Evolutionary conservation across 345 rosid genomes (phyloP).

Genomic region (Salix suchowensis): DNA sequence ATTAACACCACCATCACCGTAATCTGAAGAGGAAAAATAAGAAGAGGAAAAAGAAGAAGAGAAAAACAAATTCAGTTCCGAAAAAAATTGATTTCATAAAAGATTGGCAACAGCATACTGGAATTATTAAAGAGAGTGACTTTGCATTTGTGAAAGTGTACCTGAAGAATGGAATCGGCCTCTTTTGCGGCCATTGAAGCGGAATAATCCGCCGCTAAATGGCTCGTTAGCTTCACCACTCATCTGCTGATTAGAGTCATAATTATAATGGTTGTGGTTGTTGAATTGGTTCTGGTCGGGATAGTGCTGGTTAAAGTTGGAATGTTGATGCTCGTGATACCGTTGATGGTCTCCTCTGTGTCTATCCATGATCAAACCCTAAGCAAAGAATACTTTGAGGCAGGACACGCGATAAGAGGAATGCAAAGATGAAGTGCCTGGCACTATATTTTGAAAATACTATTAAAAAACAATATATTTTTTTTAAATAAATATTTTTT

Average conservation of each 20-base stretch:
- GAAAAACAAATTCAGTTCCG: not conserved
- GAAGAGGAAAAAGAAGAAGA: slow-evolving; percentile 9
- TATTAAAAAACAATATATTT: too few relatives aligned
- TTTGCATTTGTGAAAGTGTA: not conserved
- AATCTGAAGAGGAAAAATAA: slow-evolving; percentile 32
- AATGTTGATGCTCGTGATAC: not conserved
- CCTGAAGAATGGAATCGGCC: slow-evolving; percentile 35
- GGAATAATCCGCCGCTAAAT: slow-evolving; percentile 23
- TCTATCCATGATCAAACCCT: slow-evolving; percentile 16
- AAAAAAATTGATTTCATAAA: too few relatives aligned
- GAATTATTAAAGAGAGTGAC: not conserved
- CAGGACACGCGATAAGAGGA: too few relatives aligned
- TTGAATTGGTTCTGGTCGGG: not conserved
- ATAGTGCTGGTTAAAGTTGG: slow-evolving; percentile 2
- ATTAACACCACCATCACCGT: slow-evolving; percentile 33
- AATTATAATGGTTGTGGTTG: slow-evolving; percentile 25
- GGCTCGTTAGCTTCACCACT: slow-evolving; percentile 27
- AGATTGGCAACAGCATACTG: not conserved
- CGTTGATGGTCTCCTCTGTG: not conserved
- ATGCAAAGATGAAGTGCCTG: too few relatives aligned
- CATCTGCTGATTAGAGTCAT: slow-evolving; percentile 25
- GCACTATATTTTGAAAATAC: too few relatives aligned
- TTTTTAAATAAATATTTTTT: too few relatives aligned
- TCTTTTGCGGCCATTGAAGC: slow-evolving; percentile 41
- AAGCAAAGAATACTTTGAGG: not conserved